A percentile compares a stretch with the other conserved stretches of the same genome.
phyloP scores from a whole-genome alignment of 805 yeast species.

The Monosporozyma yasuniensis region DNA sequence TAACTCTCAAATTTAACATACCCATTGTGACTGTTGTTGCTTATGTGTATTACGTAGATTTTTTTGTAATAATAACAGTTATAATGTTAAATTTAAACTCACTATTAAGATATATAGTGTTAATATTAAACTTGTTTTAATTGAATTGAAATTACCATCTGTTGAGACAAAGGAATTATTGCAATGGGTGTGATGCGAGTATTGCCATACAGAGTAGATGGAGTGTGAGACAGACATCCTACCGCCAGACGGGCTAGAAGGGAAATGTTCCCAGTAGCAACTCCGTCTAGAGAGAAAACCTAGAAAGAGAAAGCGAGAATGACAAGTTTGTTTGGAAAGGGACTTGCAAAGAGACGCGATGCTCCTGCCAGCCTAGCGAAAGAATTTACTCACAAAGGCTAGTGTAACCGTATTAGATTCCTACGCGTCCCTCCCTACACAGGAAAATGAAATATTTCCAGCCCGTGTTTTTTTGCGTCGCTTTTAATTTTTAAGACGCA shows the following conservation, averaged over 20 bases:
- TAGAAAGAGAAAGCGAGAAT: too few species aligned
- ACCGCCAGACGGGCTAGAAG: too few species aligned
- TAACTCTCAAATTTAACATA: constrained; percentile 4
- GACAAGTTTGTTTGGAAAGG: too few species aligned
- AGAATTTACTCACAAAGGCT: too few species aligned
- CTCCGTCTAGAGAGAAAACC: neutral
- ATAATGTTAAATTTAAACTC: neutral
- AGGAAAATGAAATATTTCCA: too few species aligned
- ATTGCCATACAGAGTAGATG: neutral
- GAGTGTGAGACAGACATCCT: too few species aligned
- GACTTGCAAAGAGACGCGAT: too few species aligned
- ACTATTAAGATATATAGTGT: neutral
- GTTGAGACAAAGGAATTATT: neutral
- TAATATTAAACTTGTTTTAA: neutral
- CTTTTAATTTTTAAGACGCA: too few species aligned
- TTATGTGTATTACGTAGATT: constrained; percentile 5
- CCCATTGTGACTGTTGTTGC: constrained; percentile 12
- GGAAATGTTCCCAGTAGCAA: neutral
- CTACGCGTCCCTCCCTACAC: too few species aligned
- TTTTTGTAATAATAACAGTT: neutral
- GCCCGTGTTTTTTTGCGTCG: too few species aligned
- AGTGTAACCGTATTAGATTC: too few species aligned
- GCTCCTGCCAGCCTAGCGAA: too few species aligned
- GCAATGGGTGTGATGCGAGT: neutral
- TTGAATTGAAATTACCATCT: neutral